Evolutionary conservation across 1,284 basidiomycete genomes (phyloP), one percentile per base, ranked within the genome.

Genomic region (Lentinula novae-zelandiae): DNA sequence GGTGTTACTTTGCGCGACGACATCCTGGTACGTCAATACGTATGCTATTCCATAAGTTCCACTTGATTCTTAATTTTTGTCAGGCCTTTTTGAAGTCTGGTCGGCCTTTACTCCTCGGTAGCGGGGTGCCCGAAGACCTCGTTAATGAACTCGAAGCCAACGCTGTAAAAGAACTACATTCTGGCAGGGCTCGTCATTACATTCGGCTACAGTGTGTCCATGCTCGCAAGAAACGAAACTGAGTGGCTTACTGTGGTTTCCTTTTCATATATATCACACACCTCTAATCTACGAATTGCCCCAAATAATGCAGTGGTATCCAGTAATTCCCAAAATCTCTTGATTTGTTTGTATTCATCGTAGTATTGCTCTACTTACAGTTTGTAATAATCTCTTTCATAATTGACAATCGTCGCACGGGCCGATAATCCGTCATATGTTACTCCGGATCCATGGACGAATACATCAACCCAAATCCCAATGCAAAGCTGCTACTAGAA

Each of bases 21-120:
- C 69, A 71, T 76, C 36, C 65, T 72, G 56, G 76, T 78, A 63
- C 46, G 74, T 64, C 38, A 52, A 40, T 55, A 27, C 51, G 62
- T 67, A 55, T 48, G 22, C 34, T 63, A 22, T 38, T 54, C 15
- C 20, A 56, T 42, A n/a, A 27, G 5, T 20, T 31, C 8, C 57
- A 40, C 10, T 62, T 20, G 3, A 49, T 57, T 22, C 13, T 17
- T 33, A 12, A 38, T 38, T 3, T 22, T 12, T 12, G 7, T 56
- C 63, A 91, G 89, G 76, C 80, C 10, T 90, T 90, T 67, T 66
- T 91, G 50, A 77, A 76, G 60, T 84, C 85, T 1, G 83, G 82
- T 15, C 77, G 86, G n/a, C 86, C 88, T 34, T 73, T 91, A 46
- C 77, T 92, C 1, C 78, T 91, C 6, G 80, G 82, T 13, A 81